Base-by-base conservation (phyloP, 768 basidiomycete species). In the Peribolospora baueri region DNA sequence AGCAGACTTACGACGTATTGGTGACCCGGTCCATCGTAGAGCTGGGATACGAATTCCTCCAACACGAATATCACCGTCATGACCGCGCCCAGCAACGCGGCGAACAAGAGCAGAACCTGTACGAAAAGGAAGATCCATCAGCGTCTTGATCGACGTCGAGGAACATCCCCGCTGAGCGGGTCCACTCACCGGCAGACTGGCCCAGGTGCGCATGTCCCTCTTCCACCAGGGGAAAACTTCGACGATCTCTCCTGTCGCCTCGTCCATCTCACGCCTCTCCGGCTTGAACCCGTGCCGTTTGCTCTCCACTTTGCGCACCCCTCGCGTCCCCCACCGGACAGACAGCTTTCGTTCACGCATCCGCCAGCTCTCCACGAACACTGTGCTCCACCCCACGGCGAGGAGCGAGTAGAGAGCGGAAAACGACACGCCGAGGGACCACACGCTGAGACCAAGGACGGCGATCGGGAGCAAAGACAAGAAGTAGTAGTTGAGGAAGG, bases 291-390 rank as follows among this genome's bases (percentile, higher is more conserved):
- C 75, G 1, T 75, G 75, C 36, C 82, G 75, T 11, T 76, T 75
- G 58, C 76, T 78, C 64, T 87, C 85, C 5, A 84, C 82, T 40
- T 56, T 53, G 46, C 79, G 77, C 0, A 81, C 78, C 25, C 82
- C 82, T 38, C 76, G 76, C 0, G 82, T 84, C 4, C 82, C 81
- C 73, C 84, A 90, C 40, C 78, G 73, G 50, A 87, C 74, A 2
- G 84, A 77, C n/a, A 91, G 70, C 46, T 80, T 77, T 13, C 81
- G 77, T 67, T 97, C 84, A 56, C 76, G 76, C 43, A 93, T 75
- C 39, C 82, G 75, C 91, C 91, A 98, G 72, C 79, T 81, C 66
- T 95, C 88, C 58, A 90, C 81, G 62, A 90, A 91, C 14, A 75
- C 66, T 50, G 86, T 72, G 0, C 82, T 80, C 84, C 90, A 98